Percentiles rank a stretch among this genome's conserved stretches.
Conservation (phyloP, 805 yeast species). For the Cyberlindnera japonica region DNA sequence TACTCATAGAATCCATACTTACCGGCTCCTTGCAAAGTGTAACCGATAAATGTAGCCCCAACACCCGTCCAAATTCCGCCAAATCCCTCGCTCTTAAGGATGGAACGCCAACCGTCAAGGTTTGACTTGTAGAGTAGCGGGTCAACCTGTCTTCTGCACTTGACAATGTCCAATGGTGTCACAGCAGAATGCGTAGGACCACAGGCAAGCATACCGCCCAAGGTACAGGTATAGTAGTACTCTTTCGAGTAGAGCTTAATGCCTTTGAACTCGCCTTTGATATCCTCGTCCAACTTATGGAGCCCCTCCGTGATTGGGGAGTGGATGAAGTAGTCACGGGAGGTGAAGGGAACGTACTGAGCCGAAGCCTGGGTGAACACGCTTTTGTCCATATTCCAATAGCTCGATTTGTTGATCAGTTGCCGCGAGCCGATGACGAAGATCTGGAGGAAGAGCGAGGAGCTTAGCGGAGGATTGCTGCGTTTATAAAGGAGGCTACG, state of each 20-base stretch:
- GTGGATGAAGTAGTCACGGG: constrained; percentile 11
- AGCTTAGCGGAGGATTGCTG: no score
- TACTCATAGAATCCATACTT: constrained; percentile 93
- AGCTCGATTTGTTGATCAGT: no score
- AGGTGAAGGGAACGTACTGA: constrained; percentile 3
- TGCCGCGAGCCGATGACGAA: no score
- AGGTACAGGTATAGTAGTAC: constrained; percentile 54
- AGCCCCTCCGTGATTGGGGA: constrained; percentile 7
- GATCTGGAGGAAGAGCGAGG: no score
- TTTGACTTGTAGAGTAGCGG: constrained; percentile 69
- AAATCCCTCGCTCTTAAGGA: constrained; percentile 68
- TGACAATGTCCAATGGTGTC: constrained; percentile 90
- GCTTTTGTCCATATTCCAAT: no score
- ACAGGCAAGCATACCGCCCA: constrained; percentile 76
- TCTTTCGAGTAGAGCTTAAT: constrained; percentile 31
- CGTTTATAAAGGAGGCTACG: no score
- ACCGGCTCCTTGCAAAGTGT: constrained; percentile 95
- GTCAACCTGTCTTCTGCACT: constrained; percentile 89
- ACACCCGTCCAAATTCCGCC: constrained; percentile 80
- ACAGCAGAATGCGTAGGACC: constrained; percentile 96
- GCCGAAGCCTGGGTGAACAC: constrained; percentile 1
- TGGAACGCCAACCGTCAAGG: constrained; percentile 75
- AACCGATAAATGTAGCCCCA: constrained; percentile 91
- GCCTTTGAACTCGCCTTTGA: constrained; percentile 17
- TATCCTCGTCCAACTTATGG: constrained; percentile 9